Conservation (phyloP, 306 rosid species). For the Gillenia trifoliata region DNA sequence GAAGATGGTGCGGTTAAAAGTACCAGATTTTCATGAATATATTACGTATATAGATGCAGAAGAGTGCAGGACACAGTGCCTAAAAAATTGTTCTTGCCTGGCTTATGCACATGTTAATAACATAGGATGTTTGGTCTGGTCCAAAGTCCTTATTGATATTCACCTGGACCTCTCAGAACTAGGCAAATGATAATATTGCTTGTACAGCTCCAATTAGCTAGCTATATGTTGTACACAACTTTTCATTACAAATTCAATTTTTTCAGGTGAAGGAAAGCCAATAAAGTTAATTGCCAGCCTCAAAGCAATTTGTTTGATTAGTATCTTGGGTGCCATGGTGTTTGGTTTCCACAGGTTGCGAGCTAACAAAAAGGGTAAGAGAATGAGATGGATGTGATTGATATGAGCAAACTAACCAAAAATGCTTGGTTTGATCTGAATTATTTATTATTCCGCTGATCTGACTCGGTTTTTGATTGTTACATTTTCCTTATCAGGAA, state of each 20-base stretch:
- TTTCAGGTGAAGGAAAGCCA: constrained; percentile 1
- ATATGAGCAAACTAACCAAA: too few relatives aligned
- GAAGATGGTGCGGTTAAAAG: neutral
- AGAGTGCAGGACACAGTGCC: constrained; percentile 16
- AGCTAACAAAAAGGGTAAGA: constrained; percentile 13
- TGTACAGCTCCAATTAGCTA: neutral
- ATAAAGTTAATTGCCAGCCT: constrained; percentile 13
- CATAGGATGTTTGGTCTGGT: constrained; percentile 33
- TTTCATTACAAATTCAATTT: neutral
- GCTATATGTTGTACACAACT: neutral
- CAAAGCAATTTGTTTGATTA: neutral
- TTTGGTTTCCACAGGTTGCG: neutral
- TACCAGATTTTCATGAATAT: constrained; percentile 19
- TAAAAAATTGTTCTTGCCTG: constrained; percentile 24
- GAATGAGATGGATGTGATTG: neutral
- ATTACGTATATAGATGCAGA: neutral
- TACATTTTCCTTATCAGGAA: too few relatives aligned
- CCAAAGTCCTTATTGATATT: constrained; percentile 20
- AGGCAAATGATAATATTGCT: constrained; percentile 12
- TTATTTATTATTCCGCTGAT: neutral
- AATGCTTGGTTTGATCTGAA: neutral
- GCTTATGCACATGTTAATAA: constrained; percentile 19
- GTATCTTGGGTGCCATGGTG: neutral
- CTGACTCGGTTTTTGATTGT: neutral
- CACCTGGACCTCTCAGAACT: constrained; percentile 32